Base-by-base conservation (phyloP, 208 protist species). In the Trypanosoma scelopori region DNA sequence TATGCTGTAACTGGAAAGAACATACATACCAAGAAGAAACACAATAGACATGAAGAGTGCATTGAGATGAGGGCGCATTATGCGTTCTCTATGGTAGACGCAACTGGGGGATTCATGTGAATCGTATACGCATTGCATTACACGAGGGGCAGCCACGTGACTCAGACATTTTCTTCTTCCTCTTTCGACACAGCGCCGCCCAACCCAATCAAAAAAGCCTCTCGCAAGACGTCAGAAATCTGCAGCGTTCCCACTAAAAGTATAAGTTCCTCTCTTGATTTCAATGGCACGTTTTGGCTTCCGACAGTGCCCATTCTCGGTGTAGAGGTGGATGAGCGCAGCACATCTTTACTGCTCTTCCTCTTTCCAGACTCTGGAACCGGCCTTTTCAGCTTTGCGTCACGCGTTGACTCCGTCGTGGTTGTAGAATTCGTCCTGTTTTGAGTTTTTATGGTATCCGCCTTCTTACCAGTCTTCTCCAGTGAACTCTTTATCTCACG, bases 161-260 rank as follows among this genome's bases (percentile, higher is more conserved):
- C n/a, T 47, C 43, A 47, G n/a, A 22, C 5, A 35, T 48, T 18
- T 23, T 55, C 23, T 25, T 45, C 28, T 56, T 15, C 22, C 20
- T 35, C 18, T 37, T 43, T 41, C 25, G 57, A 56, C 16, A 13
- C 55, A 11, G 46, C 28, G 39, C 25, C 51, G 35, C 71, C 72
- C 22, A 83, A 67, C 20, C 78, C 78, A 74, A 85, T 82, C 35
- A 69, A 63, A 30, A 85, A 69, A 37, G 80, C 75, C 23, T 74
- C 65, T 3, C 71, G 57, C 12, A 85, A 49, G 28, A 55, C 50
- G 49, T 50, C 46, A 7, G 75, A 65, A 22, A 85, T 64, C 49
- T 66, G 23, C 74, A 71, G 72, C 48, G 23, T 25, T n/a, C 65
- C 41, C 32, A 85, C 57, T 35, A 72, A 30, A 12, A 25, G 55